phyloP scores from a whole-genome alignment of 306 rosid genomes.

The Psophocarpus tetragonolobus region DNA sequence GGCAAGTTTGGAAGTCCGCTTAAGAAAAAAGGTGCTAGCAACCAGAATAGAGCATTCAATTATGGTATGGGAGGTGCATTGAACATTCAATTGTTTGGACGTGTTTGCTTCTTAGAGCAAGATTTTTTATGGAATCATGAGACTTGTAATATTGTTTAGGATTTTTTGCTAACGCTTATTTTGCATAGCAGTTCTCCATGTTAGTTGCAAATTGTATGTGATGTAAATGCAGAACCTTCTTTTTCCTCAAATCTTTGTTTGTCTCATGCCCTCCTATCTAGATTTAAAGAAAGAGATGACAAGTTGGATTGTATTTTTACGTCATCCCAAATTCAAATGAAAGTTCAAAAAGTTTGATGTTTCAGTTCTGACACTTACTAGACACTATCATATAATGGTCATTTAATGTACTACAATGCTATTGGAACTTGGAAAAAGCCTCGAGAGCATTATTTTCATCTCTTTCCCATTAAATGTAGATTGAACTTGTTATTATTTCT shows the following conservation, averaged over 20 bases:
- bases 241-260: neutral
- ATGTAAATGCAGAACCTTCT: neutral
- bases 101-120: slow-evolving; percentile 62
- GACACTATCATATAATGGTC: neutral
- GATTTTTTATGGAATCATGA: slow-evolving; percentile 42
- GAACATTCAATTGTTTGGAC: slow-evolving; percentile 52
- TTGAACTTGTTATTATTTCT: neutral
- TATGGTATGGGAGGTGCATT: slow-evolving; percentile 41
- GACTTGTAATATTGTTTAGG: slow-evolving; percentile 60
- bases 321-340: slow-evolving; percentile 30
- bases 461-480: neutral
- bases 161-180: slow-evolving; percentile 20
- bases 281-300: slow-evolving; percentile 29
- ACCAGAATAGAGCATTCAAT: slow-evolving; percentile 57
- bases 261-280: slow-evolving; percentile 31
- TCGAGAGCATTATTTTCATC: neutral
- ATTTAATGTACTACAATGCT: neutral
- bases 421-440: neutral
- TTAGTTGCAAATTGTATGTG: slow-evolving; percentile 41
- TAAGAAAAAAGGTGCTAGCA: slow-evolving; percentile 79
- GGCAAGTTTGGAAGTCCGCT: slow-evolving; percentile 90
- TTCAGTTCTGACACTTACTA: neutral
- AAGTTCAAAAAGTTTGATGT: slow-evolving; percentile 26
- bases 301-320: slow-evolving; percentile 35
- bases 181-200: slow-evolving; percentile 39